Percentiles rank a stretch among this genome's conserved stretches.
These are phyloP conservation scores for Kalaharituber pfeilii DNA, from an alignment of 2,329 filamentous ascomycete genomes.

Conservation along the genomic window DNA sequence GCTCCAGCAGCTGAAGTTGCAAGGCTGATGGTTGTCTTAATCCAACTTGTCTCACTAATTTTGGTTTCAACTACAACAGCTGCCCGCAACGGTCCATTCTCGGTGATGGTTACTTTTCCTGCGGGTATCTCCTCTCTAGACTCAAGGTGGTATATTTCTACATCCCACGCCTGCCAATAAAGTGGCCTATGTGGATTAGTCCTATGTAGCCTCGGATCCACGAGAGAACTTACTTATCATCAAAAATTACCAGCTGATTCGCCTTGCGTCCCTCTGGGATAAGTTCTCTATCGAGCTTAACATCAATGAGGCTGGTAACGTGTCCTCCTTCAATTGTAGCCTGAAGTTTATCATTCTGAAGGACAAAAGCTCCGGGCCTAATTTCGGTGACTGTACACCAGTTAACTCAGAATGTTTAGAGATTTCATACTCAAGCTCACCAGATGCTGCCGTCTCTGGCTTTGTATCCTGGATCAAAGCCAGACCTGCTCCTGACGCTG, in stretches of 20 bases:
- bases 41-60: constrained; percentile 72
- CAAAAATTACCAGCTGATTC: constrained; percentile 85
- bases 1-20: constrained; percentile 41
- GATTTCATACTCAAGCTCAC: constrained; percentile 1
- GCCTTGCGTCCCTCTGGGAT: constrained; percentile 57
- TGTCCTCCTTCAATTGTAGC: constrained; percentile 56
- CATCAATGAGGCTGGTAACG: constrained; percentile 73
- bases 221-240: constrained; percentile 49
- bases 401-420: neutral
- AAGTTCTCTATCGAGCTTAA: constrained; percentile 54
- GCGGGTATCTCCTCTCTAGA: constrained; percentile 60
- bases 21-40: constrained; percentile 72
- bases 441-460: constrained; percentile 7
- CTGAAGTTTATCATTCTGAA: constrained; percentile 60
- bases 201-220: constrained; percentile 14
- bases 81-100: constrained; percentile 55
- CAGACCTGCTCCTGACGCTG: constrained; percentile 6
- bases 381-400: constrained; percentile 8
- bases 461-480: constrained; percentile 8
- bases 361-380: constrained; percentile 40
- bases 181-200: constrained; percentile 38
- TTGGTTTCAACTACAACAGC: constrained; percentile 69
- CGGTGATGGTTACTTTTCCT: constrained; percentile 51
- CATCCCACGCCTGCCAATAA: constrained; percentile 97
- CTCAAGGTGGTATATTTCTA: constrained; percentile 87